Conservation (phyloP, 2,329 filamentous ascomycete genomes). For the Alternaria panax region DNA sequence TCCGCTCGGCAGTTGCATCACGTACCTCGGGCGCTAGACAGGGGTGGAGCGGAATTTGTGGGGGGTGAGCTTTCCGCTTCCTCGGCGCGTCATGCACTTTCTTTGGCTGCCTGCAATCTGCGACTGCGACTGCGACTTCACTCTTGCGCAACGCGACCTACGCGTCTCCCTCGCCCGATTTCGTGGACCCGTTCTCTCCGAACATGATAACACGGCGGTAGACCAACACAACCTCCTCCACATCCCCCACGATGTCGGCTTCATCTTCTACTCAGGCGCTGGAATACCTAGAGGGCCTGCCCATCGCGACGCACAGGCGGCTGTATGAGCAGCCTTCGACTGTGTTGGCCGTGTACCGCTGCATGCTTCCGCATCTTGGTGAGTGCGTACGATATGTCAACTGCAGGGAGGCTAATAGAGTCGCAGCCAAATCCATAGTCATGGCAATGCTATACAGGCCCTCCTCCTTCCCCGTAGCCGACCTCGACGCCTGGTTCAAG, state of each 20-base stretch:
- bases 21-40: conserved; percentile 23
- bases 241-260: conserved; percentile 58
- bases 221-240: conserved; percentile 17
- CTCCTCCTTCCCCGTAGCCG: conserved; percentile 75
- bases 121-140: conserved; percentile 6
- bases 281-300: conserved; percentile 92
- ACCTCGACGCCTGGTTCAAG: conserved; percentile 87
- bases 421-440: conserved; percentile 86
- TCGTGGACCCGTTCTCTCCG: conserved; percentile 2
- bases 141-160: conserved; percentile 16
- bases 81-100: conserved; percentile 36
- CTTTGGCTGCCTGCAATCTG: conserved; percentile 10
- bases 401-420: conserved; percentile 2
- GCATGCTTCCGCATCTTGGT: conserved; percentile 94
- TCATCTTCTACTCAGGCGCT: conserved; percentile 69
- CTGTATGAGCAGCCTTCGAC: conserved; percentile 97
- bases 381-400: conserved; percentile 27
- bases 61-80: conserved; percentile 22
- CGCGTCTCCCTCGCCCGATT: conserved; percentile 20
- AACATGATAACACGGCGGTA: conserved; percentile 47
- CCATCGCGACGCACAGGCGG: conserved; percentile 86
- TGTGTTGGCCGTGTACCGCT: conserved; percentile 91
- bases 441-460: conserved; percentile 95
- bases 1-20: conserved; percentile 30
- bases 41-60: conserved; percentile 31